phyloP scores from a whole-genome alignment of 352 stramenopile genomes.

The Phytopythium delawarense region DNA sequence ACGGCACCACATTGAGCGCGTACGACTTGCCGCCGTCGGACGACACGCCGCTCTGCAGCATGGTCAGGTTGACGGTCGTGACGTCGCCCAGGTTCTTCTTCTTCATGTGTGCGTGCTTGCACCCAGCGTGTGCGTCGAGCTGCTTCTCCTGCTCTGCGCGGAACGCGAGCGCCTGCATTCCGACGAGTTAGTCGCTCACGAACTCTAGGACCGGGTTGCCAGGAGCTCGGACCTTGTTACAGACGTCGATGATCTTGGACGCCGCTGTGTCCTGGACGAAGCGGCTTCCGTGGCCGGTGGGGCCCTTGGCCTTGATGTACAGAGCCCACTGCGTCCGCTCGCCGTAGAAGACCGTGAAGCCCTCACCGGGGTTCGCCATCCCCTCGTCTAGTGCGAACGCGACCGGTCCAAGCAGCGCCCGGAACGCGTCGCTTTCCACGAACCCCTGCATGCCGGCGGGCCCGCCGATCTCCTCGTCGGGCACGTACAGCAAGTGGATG shows the following conservation, averaged over 20 bases:
- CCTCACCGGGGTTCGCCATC: slow-evolving; percentile 84
- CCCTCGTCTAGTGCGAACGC: slow-evolving; percentile 95
- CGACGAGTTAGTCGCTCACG: not conserved
- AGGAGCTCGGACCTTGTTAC: slow-evolving; percentile 47
- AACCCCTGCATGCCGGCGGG: slow-evolving; percentile 90
- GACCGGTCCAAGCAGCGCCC: slow-evolving; percentile 69
- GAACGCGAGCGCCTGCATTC: slow-evolving; percentile 74
- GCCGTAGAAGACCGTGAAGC: slow-evolving; percentile 96
- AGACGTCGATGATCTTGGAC: slow-evolving; percentile 90
- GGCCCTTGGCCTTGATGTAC: slow-evolving; percentile 70
- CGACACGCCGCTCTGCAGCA: slow-evolving; percentile 88
- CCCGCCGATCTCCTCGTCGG: slow-evolving; percentile 93
- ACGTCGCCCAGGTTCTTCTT: slow-evolving; percentile 93
- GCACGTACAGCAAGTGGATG: slow-evolving; percentile 92
- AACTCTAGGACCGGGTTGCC: not conserved
- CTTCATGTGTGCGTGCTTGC: slow-evolving; percentile 90
- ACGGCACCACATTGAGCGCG: slow-evolving; percentile 94
- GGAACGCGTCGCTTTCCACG: slow-evolving; percentile 79
- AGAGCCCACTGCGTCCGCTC: slow-evolving; percentile 93
- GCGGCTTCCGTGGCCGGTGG: slow-evolving; percentile 84
- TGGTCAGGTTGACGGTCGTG: slow-evolving; percentile 94
- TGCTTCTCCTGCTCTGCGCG: slow-evolving; percentile 84
- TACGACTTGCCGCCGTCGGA: slow-evolving; percentile 78
- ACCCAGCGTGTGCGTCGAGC: slow-evolving; percentile 70
- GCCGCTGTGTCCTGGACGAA: slow-evolving; percentile 95